phyloP scores from a whole-genome alignment of 2,329 filamentous ascomycete genomes.

The Fusarium redolens region DNA sequence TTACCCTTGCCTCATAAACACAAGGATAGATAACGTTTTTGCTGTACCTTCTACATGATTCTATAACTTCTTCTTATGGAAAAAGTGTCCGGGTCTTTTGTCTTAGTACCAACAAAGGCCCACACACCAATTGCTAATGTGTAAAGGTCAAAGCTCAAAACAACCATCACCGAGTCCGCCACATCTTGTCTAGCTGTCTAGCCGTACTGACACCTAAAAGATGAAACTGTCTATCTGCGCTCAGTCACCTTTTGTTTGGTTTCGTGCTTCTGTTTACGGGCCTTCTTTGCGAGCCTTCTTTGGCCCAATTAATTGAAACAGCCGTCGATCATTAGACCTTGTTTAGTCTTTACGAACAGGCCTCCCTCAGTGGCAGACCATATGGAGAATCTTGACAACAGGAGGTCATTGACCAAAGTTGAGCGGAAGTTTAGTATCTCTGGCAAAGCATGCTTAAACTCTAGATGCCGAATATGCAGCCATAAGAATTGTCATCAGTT shows the following conservation, averaged over 20 bases:
- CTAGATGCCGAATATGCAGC: background rate
- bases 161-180: constrained; percentile 1
- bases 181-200: constrained; percentile 5
- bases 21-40: background rate
- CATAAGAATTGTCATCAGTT: background rate
- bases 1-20: background rate
- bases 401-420: background rate
- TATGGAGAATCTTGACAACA: background rate
- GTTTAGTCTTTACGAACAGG: background rate
- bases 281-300: constrained; percentile 5
- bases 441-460: background rate
- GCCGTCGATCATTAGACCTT: background rate
- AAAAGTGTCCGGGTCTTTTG: background rate
- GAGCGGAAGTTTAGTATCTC: background rate
- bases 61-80: background rate
- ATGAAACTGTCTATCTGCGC: constrained; percentile 12
- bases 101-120: background rate
- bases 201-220: background rate
- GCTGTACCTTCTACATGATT: background rate
- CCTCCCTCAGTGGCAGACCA: background rate
- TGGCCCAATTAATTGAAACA: background rate
- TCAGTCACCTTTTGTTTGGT: background rate
- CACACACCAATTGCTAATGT: background rate
- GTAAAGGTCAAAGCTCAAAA: constrained; percentile 22
- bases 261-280: background rate